Evolutionary conservation across 2,329 filamentous ascomycete species (phyloP).

Genomic region (Microcyclospora tardicrescens): DNA sequence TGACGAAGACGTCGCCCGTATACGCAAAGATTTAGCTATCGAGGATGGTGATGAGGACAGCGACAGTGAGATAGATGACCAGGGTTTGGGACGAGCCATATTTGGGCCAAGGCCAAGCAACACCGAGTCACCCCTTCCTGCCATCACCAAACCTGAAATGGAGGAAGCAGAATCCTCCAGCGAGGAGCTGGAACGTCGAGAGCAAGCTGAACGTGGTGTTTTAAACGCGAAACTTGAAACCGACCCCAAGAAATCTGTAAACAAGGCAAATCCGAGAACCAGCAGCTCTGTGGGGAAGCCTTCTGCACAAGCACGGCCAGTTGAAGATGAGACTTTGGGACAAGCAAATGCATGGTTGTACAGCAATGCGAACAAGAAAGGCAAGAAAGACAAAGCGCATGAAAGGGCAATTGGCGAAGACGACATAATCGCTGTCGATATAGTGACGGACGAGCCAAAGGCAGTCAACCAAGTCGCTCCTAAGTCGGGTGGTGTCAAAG

Average conservation of each 20-base stretch:
- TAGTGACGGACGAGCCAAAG: conserved; percentile 4
- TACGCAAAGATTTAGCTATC: conserved; percentile 47
- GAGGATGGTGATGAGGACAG: conserved; percentile 48
- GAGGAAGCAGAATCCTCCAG: conserved; percentile 46
- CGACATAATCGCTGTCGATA: neutral
- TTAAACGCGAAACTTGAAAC: conserved; percentile 8
- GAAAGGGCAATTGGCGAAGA: neutral
- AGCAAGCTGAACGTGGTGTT: conserved; percentile 8
- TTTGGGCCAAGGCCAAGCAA: conserved; percentile 44
- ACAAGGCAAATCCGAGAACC: conserved; percentile 12
- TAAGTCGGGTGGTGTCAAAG: conserved; percentile 2
- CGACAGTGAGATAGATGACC: conserved; percentile 39
- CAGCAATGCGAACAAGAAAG: conserved; percentile 7
- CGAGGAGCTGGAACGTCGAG: conserved; percentile 20
- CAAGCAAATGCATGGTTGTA: conserved; percentile 3
- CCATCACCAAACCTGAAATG: conserved; percentile 39
- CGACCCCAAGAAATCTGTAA: conserved; percentile 16
- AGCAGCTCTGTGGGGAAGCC: conserved; percentile 6
- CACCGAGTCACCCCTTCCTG: conserved; percentile 16
- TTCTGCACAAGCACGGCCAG: conserved; percentile 3
- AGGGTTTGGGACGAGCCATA: conserved; percentile 54
- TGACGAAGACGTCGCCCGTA: conserved; percentile 46
- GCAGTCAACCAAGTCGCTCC: conserved; percentile 2
- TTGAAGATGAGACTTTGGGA: conserved; percentile 1
- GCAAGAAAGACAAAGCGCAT: conserved; percentile 8